Conservation (phyloP, 139 green algal species). For the Coccomyxa sp. region DNA sequence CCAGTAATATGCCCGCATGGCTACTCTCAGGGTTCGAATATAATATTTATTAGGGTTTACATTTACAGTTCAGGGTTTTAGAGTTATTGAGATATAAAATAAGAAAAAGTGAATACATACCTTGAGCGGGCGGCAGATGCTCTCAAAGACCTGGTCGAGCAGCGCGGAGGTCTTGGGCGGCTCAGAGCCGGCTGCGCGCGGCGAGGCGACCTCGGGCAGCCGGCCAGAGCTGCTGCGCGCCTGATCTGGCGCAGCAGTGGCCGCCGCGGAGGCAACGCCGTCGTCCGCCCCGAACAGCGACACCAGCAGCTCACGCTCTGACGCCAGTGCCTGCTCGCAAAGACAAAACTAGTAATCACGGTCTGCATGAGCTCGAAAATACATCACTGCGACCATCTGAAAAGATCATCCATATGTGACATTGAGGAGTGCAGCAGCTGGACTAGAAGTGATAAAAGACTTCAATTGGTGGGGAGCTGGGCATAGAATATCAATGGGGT, state of each 20-base stretch:
- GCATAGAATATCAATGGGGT: too few relatives aligned
- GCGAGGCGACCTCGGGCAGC: not conserved
- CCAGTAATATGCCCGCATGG: too few relatives aligned
- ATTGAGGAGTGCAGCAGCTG: too few relatives aligned
- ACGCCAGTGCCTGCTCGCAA: slow-evolving; percentile 58
- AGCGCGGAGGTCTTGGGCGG: slow-evolving; percentile 53
- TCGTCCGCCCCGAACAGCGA: slow-evolving; percentile 76
- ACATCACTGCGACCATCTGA: too few relatives aligned
- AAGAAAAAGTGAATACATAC: slow-evolving; percentile 30
- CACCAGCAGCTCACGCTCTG: slow-evolving; percentile 85
- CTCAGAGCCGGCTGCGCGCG: slow-evolving; percentile 10
- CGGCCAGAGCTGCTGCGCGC: not conserved
- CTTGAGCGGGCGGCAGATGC: slow-evolving; percentile 90
- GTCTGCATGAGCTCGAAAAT: not conserved
- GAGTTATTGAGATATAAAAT: too few relatives aligned
- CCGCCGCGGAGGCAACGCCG: not conserved
- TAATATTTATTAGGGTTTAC: too few relatives aligned
- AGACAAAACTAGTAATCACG: not conserved
- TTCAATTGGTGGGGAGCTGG: too few relatives aligned
- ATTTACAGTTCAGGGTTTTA: too few relatives aligned
- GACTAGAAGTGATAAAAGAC: too few relatives aligned
- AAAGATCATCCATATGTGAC: too few relatives aligned
- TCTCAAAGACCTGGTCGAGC: slow-evolving; percentile 90
- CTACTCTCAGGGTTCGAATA: too few relatives aligned
- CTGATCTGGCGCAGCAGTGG: not conserved